phyloP scores from a whole-genome alignment of 1,284 basidiomycete species.

The Austroboletus niveus region DNA sequence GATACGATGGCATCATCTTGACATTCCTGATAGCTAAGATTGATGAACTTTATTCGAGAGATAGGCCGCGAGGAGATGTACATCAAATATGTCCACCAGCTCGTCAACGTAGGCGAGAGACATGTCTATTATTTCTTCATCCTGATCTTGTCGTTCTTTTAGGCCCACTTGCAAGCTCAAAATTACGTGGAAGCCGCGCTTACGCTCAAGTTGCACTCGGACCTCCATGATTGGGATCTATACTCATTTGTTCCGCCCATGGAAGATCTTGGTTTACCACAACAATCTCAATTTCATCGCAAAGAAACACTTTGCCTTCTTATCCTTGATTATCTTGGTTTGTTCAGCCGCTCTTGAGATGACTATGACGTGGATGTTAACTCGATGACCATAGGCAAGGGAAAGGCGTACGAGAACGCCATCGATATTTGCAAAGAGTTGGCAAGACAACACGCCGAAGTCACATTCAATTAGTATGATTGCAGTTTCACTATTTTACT shows the following conservation, averaged over 20 bases:
- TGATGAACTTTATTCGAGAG: slow-evolving; percentile 89
- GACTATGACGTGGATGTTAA: not conserved
- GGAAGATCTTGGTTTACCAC: slow-evolving; percentile 83
- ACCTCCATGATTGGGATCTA: slow-evolving; percentile 88
- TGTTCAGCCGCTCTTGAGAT: slow-evolving; percentile 20
- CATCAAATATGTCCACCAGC: slow-evolving; percentile 92
- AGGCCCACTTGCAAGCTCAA: slow-evolving; percentile 84
- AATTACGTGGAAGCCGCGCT: slow-evolving; percentile 93
- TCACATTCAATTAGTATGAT: slow-evolving; percentile 87
- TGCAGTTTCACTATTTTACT: slow-evolving; percentile 3
- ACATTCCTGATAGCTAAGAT: slow-evolving; percentile 54
- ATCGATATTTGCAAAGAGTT: slow-evolving; percentile 92
- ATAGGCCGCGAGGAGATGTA: slow-evolving; percentile 89
- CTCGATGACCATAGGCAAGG: slow-evolving; percentile 61
- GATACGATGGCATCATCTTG: not conserved
- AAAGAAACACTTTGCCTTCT: slow-evolving; percentile 89
- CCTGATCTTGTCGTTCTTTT: slow-evolving; percentile 11
- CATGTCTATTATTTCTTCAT: slow-evolving; percentile 1
- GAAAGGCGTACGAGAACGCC: slow-evolving; percentile 94
- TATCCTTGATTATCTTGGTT: slow-evolving; percentile 85
- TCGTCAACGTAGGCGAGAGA: slow-evolving; percentile 70
- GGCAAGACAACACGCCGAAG: slow-evolving; percentile 77
- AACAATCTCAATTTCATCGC: slow-evolving; percentile 91
- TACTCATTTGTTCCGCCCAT: slow-evolving; percentile 80
- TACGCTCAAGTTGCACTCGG: slow-evolving; percentile 90